A percentile compares a stretch with the other conserved stretches of the same genome.
Conservation (phyloP, 2,329 filamentous ascomycete genomes). For the Cladosporium sp. region DNA sequence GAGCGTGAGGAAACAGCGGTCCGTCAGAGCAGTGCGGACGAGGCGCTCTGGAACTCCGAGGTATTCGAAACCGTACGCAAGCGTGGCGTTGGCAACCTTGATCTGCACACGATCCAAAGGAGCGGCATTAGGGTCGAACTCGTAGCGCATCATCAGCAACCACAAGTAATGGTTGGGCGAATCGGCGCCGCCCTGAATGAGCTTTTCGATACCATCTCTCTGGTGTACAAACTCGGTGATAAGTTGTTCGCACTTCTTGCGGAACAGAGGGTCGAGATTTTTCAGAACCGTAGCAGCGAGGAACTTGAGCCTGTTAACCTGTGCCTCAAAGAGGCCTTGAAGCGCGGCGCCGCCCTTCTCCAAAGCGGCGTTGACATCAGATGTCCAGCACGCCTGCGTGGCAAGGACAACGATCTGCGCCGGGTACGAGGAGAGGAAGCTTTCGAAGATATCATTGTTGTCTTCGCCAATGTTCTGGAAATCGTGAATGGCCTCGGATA, state of each 20-base stretch:
- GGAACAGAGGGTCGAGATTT: slow-evolving; percentile 77
- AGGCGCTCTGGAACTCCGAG: slow-evolving; percentile 93
- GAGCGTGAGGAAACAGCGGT: slow-evolving; percentile 95
- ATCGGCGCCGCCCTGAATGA: slow-evolving; percentile 69
- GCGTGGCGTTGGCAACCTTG: slow-evolving; percentile 92
- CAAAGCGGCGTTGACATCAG: slow-evolving; percentile 73
- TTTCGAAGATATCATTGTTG: slow-evolving; percentile 63
- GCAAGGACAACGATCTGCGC: slow-evolving; percentile 94
- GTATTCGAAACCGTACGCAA: slow-evolving; percentile 97
- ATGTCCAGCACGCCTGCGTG: slow-evolving; percentile 91
- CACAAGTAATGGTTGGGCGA: slow-evolving; percentile 80
- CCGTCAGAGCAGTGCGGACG: slow-evolving; percentile 92
- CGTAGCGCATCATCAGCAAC: slow-evolving; percentile 95
- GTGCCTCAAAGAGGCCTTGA: slow-evolving; percentile 67
- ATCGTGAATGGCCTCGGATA: slow-evolving; percentile 77
- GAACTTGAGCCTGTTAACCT: slow-evolving; percentile 77
- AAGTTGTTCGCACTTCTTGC: slow-evolving; percentile 96
- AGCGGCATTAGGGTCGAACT: slow-evolving; percentile 78
- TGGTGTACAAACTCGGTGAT: slow-evolving; percentile 99
- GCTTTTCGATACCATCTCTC: slow-evolving; percentile 83
- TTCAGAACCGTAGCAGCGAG: slow-evolving; percentile 86
- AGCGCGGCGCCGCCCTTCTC: slow-evolving; percentile 66
- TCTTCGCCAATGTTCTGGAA: slow-evolving; percentile 69
- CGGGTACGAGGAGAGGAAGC: slow-evolving; percentile 80
- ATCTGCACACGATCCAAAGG: slow-evolving; percentile 77